These are phyloP conservation scores for Venturia carpophila DNA, from an alignment of 2,329 filamentous ascomycete species.

Conservation along the genomic window DNA sequence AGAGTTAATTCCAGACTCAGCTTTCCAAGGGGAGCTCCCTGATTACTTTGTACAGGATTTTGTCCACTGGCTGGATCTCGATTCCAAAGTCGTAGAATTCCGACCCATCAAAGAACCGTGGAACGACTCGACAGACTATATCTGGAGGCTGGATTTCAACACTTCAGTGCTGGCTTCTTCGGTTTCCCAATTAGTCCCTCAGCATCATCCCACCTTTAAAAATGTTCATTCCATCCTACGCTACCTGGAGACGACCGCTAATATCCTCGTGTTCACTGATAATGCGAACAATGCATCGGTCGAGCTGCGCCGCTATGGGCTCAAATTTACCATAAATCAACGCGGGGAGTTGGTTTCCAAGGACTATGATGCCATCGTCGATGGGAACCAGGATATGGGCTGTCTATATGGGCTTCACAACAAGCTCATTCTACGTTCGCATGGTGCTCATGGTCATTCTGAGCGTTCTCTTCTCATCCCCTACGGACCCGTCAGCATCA, in stretches of 20 bases:
- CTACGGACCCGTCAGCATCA: conserved; percentile 31
- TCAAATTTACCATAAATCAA: conserved; percentile 31
- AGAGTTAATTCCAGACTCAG: conserved; percentile 29
- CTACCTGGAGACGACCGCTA: conserved; percentile 46
- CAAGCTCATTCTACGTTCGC: conserved; percentile 48
- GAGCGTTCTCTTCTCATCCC: conserved; percentile 43
- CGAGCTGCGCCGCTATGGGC: background rate
- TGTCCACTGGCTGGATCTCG: conserved; percentile 53
- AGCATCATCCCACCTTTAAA: background rate
- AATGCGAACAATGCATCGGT: conserved; percentile 34
- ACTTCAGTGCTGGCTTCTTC: conserved; percentile 1
- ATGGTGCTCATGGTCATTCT: conserved; percentile 33
- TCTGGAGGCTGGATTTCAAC: conserved; percentile 36
- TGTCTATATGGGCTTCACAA: conserved; percentile 52
- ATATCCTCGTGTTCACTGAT: conserved; percentile 21
- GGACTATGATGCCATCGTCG: conserved; percentile 32
- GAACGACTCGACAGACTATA: conserved; percentile 26
- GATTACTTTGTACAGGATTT: conserved; percentile 42
- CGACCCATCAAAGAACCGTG: conserved; percentile 38
- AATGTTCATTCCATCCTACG: conserved; percentile 45
- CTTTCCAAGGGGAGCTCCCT: conserved; percentile 44
- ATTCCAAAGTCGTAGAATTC: conserved; percentile 43
- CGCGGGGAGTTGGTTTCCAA: conserved; percentile 22
- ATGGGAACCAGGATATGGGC: conserved; percentile 51
- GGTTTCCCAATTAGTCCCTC: conserved; percentile 13